Percentiles rank a stretch among this genome's conserved stretches.
phyloP scores from a whole-genome alignment of 805 yeast species.

The Saccharomycopsis babjevae region DNA sequence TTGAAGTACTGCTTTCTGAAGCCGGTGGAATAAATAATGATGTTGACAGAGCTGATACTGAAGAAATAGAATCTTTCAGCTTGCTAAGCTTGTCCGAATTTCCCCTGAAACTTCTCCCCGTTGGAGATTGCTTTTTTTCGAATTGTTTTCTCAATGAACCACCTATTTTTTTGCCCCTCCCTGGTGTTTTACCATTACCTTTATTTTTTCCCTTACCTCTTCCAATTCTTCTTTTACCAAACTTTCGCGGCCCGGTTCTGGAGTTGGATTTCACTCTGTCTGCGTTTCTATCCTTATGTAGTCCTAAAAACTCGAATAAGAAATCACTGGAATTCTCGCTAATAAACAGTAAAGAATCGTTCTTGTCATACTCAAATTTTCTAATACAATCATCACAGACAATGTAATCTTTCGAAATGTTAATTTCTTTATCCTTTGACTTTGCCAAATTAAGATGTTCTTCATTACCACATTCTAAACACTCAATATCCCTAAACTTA shows the following conservation, averaged over 20 bases:
- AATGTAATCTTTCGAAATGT: slow-evolving; percentile 21
- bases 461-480: slow-evolving; percentile 36
- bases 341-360: slow-evolving; percentile 23
- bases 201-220: slow-evolving; percentile 9
- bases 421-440: background rate
- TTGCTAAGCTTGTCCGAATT: background rate
- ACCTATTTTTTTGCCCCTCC: slow-evolving; percentile 11
- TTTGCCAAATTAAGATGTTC: slow-evolving; percentile 30
- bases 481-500: slow-evolving; percentile 41
- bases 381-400: slow-evolving; percentile 36
- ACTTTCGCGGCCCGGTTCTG: slow-evolving; percentile 24
- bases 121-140: background rate
- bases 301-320: slow-evolving; percentile 37
- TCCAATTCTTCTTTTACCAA: slow-evolving; percentile 27
- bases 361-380: slow-evolving; percentile 16
- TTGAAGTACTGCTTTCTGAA: background rate
- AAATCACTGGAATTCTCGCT: slow-evolving; percentile 41
- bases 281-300: slow-evolving; percentile 34
- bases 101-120: background rate
- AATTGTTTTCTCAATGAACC: slow-evolving; percentile 2
- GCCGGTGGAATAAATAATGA: background rate
- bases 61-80: background rate
- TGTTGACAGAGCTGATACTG: background rate
- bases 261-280: background rate
- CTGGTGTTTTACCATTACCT: slow-evolving; percentile 10